Evolutionary conservation across 2,329 filamentous ascomycete species (phyloP).

Genomic region (Alternaria ethzedia): DNA sequence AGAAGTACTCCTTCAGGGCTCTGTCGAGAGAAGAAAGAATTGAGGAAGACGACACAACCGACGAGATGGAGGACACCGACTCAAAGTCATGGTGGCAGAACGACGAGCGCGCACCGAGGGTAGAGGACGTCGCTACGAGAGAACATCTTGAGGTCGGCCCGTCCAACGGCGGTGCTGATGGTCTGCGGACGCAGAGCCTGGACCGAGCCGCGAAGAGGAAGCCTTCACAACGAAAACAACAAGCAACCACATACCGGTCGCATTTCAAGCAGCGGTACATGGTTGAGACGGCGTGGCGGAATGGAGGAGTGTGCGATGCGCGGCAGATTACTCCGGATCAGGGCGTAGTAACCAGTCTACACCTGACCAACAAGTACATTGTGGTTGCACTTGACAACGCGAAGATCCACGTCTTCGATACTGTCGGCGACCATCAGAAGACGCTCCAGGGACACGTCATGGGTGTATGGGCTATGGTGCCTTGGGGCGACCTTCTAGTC

Average conservation of each 20-base stretch:
- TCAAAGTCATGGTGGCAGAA: slow-evolving; percentile 33
- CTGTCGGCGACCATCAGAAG: slow-evolving; percentile 83
- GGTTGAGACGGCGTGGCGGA: slow-evolving; percentile 96
- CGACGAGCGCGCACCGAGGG: slow-evolving; percentile 33
- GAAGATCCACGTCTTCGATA: slow-evolving; percentile 97
- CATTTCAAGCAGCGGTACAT: slow-evolving; percentile 98
- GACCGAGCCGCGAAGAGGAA: slow-evolving; percentile 57
- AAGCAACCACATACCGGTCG: slow-evolving; percentile 85
- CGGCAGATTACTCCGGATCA: slow-evolving; percentile 95
- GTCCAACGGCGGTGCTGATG: slow-evolving; percentile 56
- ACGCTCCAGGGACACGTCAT: slow-evolving; percentile 95
- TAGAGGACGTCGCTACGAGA: slow-evolving; percentile 32
- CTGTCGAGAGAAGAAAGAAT: slow-evolving; percentile 56
- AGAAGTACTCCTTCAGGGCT: slow-evolving; percentile 86
- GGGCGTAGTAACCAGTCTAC: slow-evolving; percentile 93
- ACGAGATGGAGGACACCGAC: slow-evolving; percentile 37
- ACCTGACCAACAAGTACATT: slow-evolving; percentile 94
- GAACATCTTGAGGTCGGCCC: slow-evolving; percentile 36
- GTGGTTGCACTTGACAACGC: slow-evolving; percentile 97
- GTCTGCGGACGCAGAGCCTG: slow-evolving; percentile 61
- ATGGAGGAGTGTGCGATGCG: slow-evolving; percentile 81
- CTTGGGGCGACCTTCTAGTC: slow-evolving; percentile 93
- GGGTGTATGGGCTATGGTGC: slow-evolving; percentile 99
- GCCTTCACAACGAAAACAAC: slow-evolving; percentile 56
- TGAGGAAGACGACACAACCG: slow-evolving; percentile 32